Percentiles rank a stretch among this genome's conserved stretches.
These are phyloP conservation scores for Rutidosis leptorrhynchoides DNA, from an alignment of 129 eudicot species.

Conservation along the genomic window DNA sequence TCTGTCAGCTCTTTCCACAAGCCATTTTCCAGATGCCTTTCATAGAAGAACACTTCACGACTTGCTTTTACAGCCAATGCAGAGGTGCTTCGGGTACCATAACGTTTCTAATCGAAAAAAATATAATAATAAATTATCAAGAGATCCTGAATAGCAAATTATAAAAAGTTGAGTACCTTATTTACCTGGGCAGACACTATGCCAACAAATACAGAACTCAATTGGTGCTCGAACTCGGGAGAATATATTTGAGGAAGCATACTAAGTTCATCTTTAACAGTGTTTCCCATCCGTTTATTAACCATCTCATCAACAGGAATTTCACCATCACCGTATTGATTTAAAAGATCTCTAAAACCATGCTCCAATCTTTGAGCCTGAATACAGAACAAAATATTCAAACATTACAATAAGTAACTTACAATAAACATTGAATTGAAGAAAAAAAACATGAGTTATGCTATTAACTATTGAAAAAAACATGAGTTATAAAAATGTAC, in stretches of 20 bases:
- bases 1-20: constrained; percentile 52
- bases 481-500: too few species aligned
- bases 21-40: constrained; percentile 50
- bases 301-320: constrained; percentile 49
- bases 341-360: constrained; percentile 42
- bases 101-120: constrained; percentile 48
- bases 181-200: constrained; percentile 40
- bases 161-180: neutral
- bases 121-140: neutral
- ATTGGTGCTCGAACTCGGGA: constrained; percentile 47
- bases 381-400: constrained; percentile 17
- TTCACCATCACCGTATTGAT: constrained; percentile 45
- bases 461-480: too few species aligned
- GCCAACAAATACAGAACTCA: constrained; percentile 65
- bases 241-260: constrained; percentile 51
- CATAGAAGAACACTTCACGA: constrained; percentile 60
- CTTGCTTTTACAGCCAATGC: constrained; percentile 44
- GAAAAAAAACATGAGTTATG: too few species aligned
- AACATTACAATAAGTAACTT: neutral
- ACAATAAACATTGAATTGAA: neutral
- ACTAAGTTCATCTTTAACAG: constrained; percentile 54
- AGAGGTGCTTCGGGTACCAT: constrained; percentile 89
- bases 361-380: constrained; percentile 65
- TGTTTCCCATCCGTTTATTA: constrained; percentile 65
- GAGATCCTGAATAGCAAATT: neutral